phyloP scores from a whole-genome alignment of 768 basidiomycete genomes.

The Leccinellum rugosiceps region DNA sequence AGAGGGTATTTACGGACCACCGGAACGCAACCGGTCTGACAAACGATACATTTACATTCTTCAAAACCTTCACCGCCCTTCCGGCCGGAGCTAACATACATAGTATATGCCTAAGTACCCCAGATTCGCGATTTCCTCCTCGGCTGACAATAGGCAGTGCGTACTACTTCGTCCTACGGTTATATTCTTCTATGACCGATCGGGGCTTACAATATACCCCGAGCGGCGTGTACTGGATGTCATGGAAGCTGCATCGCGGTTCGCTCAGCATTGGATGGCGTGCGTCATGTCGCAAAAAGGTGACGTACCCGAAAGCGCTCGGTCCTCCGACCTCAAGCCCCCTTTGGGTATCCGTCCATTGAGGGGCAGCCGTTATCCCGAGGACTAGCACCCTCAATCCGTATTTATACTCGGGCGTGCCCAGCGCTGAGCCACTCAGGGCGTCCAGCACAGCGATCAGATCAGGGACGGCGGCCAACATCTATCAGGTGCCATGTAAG shows the following conservation, averaged over 20 bases:
- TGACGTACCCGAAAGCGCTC: conserved; percentile 47
- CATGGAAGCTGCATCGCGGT: conserved; percentile 24
- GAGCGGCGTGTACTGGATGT: conserved; percentile 36
- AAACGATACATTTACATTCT: neutral
- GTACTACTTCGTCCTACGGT: conserved; percentile 3
- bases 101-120: neutral
- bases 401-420: conserved; percentile 61
- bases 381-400: conserved; percentile 57
- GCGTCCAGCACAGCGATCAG: conserved; percentile 62
- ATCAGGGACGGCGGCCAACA: conserved; percentile 60
- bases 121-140: conserved; percentile 1
- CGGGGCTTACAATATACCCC: conserved; percentile 41
- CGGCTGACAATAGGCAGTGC: neutral
- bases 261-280: conserved; percentile 7
- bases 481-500: conserved; percentile 27
- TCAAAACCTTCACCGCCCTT: neutral
- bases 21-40: neutral
- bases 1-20: neutral
- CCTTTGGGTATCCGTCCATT: conserved; percentile 49
- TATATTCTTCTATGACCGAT: conserved; percentile 47
- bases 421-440: conserved; percentile 57
- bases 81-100: neutral
- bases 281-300: neutral
- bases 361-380: conserved; percentile 45
- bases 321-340: conserved; percentile 54